Conservation (phyloP, 1,284 basidiomycete genomes). For the Boletus sp. region DNA sequence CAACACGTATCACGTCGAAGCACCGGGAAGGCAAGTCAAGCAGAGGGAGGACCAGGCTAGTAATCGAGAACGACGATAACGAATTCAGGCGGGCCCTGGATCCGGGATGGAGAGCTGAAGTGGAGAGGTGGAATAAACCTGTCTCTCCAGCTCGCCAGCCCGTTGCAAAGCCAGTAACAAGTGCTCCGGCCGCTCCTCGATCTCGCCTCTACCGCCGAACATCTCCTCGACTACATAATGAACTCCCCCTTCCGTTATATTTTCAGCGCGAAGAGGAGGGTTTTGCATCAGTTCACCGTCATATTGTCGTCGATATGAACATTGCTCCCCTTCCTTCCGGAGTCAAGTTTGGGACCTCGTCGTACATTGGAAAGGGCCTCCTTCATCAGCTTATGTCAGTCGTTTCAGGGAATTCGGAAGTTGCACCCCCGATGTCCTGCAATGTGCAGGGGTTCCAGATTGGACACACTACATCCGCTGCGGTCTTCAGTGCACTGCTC, state of each 20-base stretch:
- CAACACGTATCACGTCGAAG: conserved; percentile 28
- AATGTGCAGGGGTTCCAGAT: conserved; percentile 40
- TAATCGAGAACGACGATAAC: conserved; percentile 40
- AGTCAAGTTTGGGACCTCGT: conserved; percentile 43
- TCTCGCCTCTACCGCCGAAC: conserved; percentile 19
- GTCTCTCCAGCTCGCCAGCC: conserved; percentile 18
- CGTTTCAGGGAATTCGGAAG: conserved; percentile 27
- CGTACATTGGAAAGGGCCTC: conserved; percentile 55
- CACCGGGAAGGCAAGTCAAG: conserved; percentile 15
- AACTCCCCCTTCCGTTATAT: conserved; percentile 13
- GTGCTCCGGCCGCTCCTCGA: conserved; percentile 4
- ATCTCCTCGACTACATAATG: conserved; percentile 11
- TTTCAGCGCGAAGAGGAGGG: conserved; percentile 14
- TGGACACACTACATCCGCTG: conserved; percentile 36
- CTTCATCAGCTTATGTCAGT: conserved; percentile 50
- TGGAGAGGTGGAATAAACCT: conserved; percentile 32
- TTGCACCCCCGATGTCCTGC: conserved; percentile 29
- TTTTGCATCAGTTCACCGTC: conserved; percentile 10
- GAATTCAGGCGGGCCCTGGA: conserved; percentile 43
- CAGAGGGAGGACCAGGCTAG: conserved; percentile 11
- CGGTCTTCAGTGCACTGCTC: conserved; percentile 39
- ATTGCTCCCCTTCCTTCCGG: conserved; percentile 49
- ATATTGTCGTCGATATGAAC: conserved; percentile 45
- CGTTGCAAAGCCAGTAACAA: not conserved
- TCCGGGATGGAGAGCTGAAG: conserved; percentile 36